Base-by-base conservation (phyloP, 805 yeast genomes). In the Wickerhamiella alocasiicola region DNA sequence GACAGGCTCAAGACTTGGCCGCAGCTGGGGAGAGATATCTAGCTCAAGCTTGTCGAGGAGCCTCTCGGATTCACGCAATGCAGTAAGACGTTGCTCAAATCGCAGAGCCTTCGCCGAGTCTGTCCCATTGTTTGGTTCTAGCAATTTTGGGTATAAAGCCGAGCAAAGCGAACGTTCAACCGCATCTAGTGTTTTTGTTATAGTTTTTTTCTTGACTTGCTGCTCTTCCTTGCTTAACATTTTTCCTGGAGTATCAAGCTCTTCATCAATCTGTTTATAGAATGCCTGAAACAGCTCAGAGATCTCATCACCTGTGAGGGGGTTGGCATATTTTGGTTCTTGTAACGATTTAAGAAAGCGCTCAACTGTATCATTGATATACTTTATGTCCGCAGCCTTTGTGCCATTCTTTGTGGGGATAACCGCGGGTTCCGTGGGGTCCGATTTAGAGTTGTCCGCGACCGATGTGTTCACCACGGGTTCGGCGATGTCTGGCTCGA, bases 201-300 rank as follows among this genome's bases (percentile, higher is more conserved):
- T 20, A 20, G 28, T 28, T 16, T 30, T 37, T 12, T 32, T 31
- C 30, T 25, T 15, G 9, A 16, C 9, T 13, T 15, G 11, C 52
- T 58, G 50, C 42, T 56, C 66, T 13, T 53, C 55, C 17, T 51
- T 57, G 18, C 49, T 41, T 11, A 51, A 48, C 29, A 55, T 50
- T 18, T 46, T 44, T 2, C 50, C 36, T 9, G 44, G 27, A 6
- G 47, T 33, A 5, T 46, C 45, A 31, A 51, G 42, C 17, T 53
- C 52, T 6, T 59, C 55, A 36, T 54, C 53, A 31, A 59, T 53
- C 27, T 55, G 46, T 12, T 31, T 40, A 41, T 65, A 65, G 45
- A 66, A 65, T 29, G 58, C 59, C 49, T 64, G 69, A 44, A 61
- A 65, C 18, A 65, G 49, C 41, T 52, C 51, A 4, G 65, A 46